phyloP scores from a whole-genome alignment of 768 basidiomycete species.

The Lactarius quietus region DNA sequence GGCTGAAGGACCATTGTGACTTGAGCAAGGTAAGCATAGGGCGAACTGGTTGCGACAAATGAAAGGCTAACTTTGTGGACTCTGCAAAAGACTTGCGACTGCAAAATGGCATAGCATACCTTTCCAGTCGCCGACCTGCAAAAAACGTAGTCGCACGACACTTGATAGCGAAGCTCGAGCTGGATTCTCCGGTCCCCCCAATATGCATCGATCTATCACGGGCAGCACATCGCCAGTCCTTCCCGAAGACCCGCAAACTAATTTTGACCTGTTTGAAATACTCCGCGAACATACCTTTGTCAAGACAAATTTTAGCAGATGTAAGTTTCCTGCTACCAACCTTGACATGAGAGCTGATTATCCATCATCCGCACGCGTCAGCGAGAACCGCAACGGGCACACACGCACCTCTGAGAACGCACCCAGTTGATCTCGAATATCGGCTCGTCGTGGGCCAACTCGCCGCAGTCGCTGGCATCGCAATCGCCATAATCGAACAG shows the following conservation, averaged over 20 bases:
- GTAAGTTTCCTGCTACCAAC: constrained; percentile 45
- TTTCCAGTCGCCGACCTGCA: constrained; percentile 82
- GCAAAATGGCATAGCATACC: constrained; percentile 95
- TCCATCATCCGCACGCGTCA: constrained; percentile 39
- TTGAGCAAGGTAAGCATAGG: constrained; percentile 57
- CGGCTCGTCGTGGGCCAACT: constrained; percentile 31
- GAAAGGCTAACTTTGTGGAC: too few relatives aligned
- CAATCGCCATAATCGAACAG: constrained; percentile 47
- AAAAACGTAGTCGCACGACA: constrained; percentile 63
- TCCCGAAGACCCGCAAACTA: constrained; percentile 30
- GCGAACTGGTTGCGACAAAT: neutral
- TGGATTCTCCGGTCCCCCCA: constrained; percentile 37
- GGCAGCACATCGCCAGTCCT: constrained; percentile 5
- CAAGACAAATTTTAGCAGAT: constrained; percentile 89
- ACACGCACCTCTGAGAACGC: constrained; percentile 39
- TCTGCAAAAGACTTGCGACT: constrained; percentile 66
- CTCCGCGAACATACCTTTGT: constrained; percentile 82
- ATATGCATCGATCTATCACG: constrained; percentile 5
- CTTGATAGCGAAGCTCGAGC: constrained; percentile 38
- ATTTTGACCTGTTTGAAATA: constrained; percentile 46
- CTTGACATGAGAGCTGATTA: constrained; percentile 32
- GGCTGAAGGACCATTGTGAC: constrained; percentile 81
- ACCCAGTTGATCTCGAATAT: constrained; percentile 58
- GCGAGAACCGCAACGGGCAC: constrained; percentile 20
- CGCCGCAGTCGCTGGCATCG: constrained; percentile 35